Conservation (phyloP, 2,329 filamentous ascomycete genomes). For the Lasiodiplodia citricola region DNA sequence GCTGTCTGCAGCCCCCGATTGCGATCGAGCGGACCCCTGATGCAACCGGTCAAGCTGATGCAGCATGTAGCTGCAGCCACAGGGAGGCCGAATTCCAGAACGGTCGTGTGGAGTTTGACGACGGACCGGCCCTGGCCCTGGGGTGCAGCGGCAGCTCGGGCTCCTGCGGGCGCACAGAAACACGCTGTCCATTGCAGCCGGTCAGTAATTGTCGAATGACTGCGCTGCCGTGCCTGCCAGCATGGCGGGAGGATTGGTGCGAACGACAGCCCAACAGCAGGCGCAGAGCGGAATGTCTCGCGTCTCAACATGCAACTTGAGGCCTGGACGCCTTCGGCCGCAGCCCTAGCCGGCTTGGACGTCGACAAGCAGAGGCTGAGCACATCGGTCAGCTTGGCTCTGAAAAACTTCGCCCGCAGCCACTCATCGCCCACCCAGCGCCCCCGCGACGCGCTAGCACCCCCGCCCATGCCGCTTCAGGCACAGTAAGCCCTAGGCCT, state of each 20-base stretch:
- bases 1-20: background rate
- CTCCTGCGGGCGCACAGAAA: background rate
- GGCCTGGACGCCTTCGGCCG: constrained; percentile 21
- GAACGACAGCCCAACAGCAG: constrained; percentile 3
- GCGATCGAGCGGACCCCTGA: constrained; percentile 16
- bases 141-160: constrained; percentile 1
- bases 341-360: constrained; percentile 17
- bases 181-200: constrained; percentile 17
- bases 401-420: background rate
- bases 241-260: constrained; percentile 8
- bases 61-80: constrained; percentile 11
- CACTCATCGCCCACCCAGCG: background rate
- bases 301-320: constrained; percentile 11
- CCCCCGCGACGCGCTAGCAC: background rate
- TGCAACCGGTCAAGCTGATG: constrained; percentile 23
- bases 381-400: constrained; percentile 17
- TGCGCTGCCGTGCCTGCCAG: constrained; percentile 12
- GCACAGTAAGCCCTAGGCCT: background rate
- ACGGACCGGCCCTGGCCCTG: constrained; percentile 16
- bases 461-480: background rate
- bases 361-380: background rate
- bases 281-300: constrained; percentile 10
- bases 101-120: constrained; percentile 10
- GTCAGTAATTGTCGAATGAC: constrained; percentile 22
- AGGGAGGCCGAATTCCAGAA: constrained; percentile 8